phyloP scores from a whole-genome alignment of 306 rosid species.

The Citrullus colocynthis region DNA sequence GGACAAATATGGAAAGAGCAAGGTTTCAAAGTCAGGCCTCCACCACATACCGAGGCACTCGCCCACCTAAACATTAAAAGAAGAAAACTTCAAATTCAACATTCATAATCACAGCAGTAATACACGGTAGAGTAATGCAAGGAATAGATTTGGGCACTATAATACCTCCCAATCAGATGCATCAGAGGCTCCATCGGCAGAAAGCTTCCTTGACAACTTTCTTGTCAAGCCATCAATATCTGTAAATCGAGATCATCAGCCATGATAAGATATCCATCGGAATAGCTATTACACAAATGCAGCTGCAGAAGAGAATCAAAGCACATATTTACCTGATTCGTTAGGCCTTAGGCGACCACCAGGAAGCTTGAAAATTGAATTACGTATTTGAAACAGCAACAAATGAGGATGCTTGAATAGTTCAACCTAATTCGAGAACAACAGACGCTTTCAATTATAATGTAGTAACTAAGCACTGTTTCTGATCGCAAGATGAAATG shows the following conservation, averaged over 20 bases:
- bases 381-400: conserved; percentile 61
- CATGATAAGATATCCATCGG: background rate
- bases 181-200: conserved; percentile 29
- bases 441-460: background rate
- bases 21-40: conserved; percentile 67
- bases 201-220: conserved; percentile 62
- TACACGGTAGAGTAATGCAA: background rate
- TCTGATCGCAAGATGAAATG: background rate
- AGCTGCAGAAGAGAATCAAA: background rate
- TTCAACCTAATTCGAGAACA: conserved; percentile 54
- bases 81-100: background rate
- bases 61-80: conserved; percentile 39
- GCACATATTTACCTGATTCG: conserved; percentile 54
- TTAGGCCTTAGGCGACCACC: conserved; percentile 83
- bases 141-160: background rate
- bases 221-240: conserved; percentile 73
- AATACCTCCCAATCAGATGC: conserved; percentile 81
- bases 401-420: conserved; percentile 87
- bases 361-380: conserved; percentile 68
- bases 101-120: background rate
- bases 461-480: background rate
- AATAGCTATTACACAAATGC: background rate
- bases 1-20: conserved; percentile 48
- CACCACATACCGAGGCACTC: conserved; percentile 90
- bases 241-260: conserved; percentile 15